Base-by-base conservation (phyloP, 805 yeast species). In the Candida rishiriensis region DNA sequence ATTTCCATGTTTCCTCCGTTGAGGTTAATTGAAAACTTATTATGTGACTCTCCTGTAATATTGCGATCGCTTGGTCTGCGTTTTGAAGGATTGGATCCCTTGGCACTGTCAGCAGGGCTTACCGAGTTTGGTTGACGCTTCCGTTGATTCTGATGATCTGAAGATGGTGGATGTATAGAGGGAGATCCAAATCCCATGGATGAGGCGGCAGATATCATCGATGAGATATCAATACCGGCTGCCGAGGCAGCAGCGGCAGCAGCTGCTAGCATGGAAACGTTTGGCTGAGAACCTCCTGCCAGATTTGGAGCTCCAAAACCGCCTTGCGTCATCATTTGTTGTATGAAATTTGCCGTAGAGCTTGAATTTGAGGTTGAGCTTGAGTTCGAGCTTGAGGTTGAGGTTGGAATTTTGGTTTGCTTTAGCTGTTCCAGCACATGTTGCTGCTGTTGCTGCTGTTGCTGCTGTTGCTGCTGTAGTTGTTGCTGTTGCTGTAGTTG, bases 161-260 rank as follows among this genome's bases (percentile, higher is more conserved):
- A 21, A 21, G 26, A 21, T 5, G 4, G 7, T 21, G 4, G 26
- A 21, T 4, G 26, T 5, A 21, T 21, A 21, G 26, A 7, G 26
- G 4, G 26, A 21, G 26, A 21, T 21, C 26, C 26, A 21, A 21
- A 21, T 21, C 26, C 26, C 26, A 21, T 21, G 26, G 26, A 4
- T 21, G 26, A 21, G 26, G 21, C 31, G 15, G 29, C 33, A 8
- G 36, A 17, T 21, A 21, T 21, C 26, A 21, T 21, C 7, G 26
- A 21, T 4, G 26, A 21, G 26, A 21, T 21, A 7, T 21, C 26
- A 6, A 29, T 21, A 18, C 36, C 12, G 11, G 31, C 38, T 14
- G 29, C 29, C 7, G 38, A 16, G 12, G 40, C 39, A 14, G 39
- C 39, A 26, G 32, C 39, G 16, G 18, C 40, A 3, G 36, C 42